Conservation (phyloP, 2,329 filamentous ascomycete genomes). For the Exophiala aquamarina region DNA sequence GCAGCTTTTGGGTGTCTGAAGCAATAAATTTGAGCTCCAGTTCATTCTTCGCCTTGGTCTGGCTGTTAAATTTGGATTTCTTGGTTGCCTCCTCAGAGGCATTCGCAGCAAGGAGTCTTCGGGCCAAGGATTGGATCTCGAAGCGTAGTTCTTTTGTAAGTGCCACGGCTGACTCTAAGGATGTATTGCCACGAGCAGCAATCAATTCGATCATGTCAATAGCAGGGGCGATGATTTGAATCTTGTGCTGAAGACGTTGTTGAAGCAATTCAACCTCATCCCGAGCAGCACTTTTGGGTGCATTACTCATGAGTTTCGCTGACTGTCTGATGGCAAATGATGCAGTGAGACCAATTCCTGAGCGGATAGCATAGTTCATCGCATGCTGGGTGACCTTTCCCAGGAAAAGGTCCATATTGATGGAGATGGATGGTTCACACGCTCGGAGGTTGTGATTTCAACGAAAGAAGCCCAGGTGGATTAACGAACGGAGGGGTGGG, state of each 20-base stretch:
- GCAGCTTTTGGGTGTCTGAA: slow-evolving; percentile 69
- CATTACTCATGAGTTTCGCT: slow-evolving; percentile 71
- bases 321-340: slow-evolving; percentile 83
- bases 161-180: slow-evolving; percentile 78
- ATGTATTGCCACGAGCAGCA: slow-evolving; percentile 72
- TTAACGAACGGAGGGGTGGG: no score
- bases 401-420: slow-evolving; percentile 70
- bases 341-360: slow-evolving; percentile 81
- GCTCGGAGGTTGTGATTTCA: no score
- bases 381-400: slow-evolving; percentile 72
- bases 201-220: slow-evolving; percentile 93
- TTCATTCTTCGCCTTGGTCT: slow-evolving; percentile 54
- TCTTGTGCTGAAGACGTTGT: slow-evolving; percentile 76
- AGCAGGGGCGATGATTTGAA: slow-evolving; percentile 83
- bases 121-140: slow-evolving; percentile 78
- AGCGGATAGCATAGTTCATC: slow-evolving; percentile 89
- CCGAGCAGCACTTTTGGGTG: slow-evolving; percentile 65
- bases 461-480: no score
- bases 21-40: slow-evolving; percentile 70
- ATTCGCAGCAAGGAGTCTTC: slow-evolving; percentile 69
- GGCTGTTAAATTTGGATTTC: slow-evolving; percentile 41
- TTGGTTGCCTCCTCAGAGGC: slow-evolving; percentile 55
- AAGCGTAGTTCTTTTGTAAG: slow-evolving; percentile 79
- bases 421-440: no score
- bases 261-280: slow-evolving; percentile 73